Evolutionary conservation across 164 flowering plant species (phyloP).

Genomic region (Hamamelis virginiana): DNA sequence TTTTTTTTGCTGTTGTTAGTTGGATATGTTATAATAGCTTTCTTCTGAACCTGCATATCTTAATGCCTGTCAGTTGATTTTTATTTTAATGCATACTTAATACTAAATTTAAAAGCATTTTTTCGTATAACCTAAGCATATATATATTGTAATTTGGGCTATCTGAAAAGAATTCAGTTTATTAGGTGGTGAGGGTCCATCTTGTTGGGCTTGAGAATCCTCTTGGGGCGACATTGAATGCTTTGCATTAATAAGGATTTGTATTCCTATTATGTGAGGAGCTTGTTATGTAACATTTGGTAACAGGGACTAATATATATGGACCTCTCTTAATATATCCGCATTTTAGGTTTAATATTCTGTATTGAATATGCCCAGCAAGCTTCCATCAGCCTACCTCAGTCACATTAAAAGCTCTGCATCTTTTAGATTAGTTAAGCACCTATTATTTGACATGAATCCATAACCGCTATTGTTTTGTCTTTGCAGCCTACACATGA

Average conservation of each 20-base stretch:
- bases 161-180: no score
- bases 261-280: no score
- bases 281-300: no score
- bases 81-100: background rate
- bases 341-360: background rate
- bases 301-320: no score
- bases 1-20: background rate
- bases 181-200: no score
- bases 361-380: background rate
- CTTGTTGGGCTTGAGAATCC: no score
- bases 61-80: background rate
- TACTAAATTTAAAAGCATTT: background rate
- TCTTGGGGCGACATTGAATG: no score
- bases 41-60: background rate
- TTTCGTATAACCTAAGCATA: background rate
- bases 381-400: background rate
- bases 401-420: background rate
- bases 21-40: background rate
- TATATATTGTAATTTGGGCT: no score
- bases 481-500: constrained; percentile 86
- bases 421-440: background rate
- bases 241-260: no score
- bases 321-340: no score
- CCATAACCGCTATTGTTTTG: background rate
- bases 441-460: background rate